These are phyloP conservation scores for Microascus cirrosus DNA, from an alignment of 2,329 filamentous ascomycete genomes.

Conservation along the genomic window DNA sequence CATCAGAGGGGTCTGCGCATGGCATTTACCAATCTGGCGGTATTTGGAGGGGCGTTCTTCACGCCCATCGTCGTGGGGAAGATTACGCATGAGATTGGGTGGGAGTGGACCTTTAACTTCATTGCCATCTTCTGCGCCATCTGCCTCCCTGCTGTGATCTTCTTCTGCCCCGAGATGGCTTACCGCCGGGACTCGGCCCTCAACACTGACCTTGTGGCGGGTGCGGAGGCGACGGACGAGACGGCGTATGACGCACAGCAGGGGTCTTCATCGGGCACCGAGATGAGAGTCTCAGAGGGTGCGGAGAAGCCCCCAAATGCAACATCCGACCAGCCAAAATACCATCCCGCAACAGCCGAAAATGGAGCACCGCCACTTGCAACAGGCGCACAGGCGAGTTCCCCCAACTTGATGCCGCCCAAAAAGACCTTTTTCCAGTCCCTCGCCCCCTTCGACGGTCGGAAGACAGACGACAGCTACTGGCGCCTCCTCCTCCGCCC, in stretches of 20 bases:
- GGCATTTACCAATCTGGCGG: slow-evolving; percentile 58
- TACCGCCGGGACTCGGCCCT: slow-evolving; percentile 56
- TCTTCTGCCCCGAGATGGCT: slow-evolving; percentile 79
- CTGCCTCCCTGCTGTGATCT: slow-evolving; percentile 59
- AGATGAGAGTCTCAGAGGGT: neutral
- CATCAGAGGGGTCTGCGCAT: slow-evolving; percentile 77
- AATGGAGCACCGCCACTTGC: neutral
- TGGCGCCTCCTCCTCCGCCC: slow-evolving; percentile 56
- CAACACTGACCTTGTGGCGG: slow-evolving; percentile 54
- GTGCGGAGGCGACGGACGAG: slow-evolving; percentile 16
- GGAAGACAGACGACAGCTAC: slow-evolving; percentile 70
- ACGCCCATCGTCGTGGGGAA: slow-evolving; percentile 88
- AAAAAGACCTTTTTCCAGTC: slow-evolving; percentile 49
- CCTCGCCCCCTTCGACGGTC: slow-evolving; percentile 64
- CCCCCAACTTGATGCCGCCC: slow-evolving; percentile 15
- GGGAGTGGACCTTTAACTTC: slow-evolving; percentile 82
- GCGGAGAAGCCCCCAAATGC: neutral
- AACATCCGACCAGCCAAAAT: neutral
- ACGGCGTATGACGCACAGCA: neutral
- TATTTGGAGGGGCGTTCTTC: slow-evolving; percentile 47
- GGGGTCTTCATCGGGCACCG: neutral
- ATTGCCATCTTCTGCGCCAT: slow-evolving; percentile 71
- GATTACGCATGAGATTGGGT: slow-evolving; percentile 66
- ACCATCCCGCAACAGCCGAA: neutral
- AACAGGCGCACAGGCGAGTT: neutral